A percentile compares a stretch with the other conserved stretches of the same genome.
phyloP scores from a whole-genome alignment of 2,329 filamentous ascomycete species.

The Phyllosticta capitalensis region DNA sequence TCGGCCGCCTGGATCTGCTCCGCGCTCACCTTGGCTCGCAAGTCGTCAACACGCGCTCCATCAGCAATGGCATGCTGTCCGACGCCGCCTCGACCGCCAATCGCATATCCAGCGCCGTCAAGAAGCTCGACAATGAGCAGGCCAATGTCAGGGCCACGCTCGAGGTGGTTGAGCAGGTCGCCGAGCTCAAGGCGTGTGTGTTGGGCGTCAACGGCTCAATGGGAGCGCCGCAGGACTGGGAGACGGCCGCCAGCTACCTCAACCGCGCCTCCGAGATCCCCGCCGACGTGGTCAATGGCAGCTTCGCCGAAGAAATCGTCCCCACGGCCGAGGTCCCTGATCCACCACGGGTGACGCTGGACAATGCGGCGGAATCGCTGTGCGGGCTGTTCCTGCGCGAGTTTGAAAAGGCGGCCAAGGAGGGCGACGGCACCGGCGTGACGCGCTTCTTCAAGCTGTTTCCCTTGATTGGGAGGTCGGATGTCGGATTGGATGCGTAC shows the following conservation, averaged over 20 bases:
- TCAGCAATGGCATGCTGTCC: constrained; percentile 86
- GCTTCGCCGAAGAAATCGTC: constrained; percentile 85
- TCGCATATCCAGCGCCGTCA: constrained; percentile 77
- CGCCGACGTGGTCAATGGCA: constrained; percentile 66
- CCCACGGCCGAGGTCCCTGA: constrained; percentile 94
- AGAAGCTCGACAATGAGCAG: constrained; percentile 82
- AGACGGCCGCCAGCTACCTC: constrained; percentile 86
- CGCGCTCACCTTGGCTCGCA: constrained; percentile 83
- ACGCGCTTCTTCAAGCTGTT: constrained; percentile 98
- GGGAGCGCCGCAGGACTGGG: constrained; percentile 98
- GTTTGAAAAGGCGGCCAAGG: constrained; percentile 83
- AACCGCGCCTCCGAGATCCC: constrained; percentile 75
- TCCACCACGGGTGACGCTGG: constrained; percentile 74
- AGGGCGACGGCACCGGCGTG: constrained; percentile 79
- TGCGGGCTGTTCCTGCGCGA: constrained; percentile 87
- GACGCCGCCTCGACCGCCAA: constrained; percentile 76
- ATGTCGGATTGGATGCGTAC: constrained; percentile 88
- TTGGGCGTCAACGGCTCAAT: constrained; percentile 91
- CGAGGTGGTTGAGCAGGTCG: constrained; percentile 87
- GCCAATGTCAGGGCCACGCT: constrained; percentile 82
- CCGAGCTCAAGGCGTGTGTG: constrained; percentile 92
- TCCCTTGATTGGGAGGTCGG: constrained; percentile 78
- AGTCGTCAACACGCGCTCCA: constrained; percentile 68
- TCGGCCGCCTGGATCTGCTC: constrained; percentile 78
- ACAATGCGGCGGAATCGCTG: constrained; percentile 78